Conservation (phyloP, 139 green algal genomes). For the Chlorella sp. region DNA sequence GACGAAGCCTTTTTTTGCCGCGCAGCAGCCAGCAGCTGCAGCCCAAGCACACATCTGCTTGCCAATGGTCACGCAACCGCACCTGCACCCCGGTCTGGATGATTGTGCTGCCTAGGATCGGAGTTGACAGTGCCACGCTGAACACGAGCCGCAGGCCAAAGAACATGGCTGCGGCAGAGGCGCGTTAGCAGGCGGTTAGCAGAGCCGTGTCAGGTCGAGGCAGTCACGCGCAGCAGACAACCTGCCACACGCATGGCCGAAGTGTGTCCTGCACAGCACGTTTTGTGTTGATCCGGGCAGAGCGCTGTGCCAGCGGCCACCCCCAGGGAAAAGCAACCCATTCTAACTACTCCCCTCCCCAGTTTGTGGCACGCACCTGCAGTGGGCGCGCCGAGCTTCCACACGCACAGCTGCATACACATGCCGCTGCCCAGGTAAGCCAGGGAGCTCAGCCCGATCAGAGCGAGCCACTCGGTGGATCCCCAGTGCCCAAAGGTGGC, state of each 20-base stretch:
- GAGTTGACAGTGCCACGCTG: background rate
- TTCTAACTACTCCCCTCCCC: too few relatives aligned
- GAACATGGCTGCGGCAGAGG: background rate
- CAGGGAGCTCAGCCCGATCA: background rate
- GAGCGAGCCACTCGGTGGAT: background rate
- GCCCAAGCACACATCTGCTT: background rate
- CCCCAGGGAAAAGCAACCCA: too few relatives aligned
- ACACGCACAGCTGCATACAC: constrained; percentile 24
- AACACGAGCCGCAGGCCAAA: constrained; percentile 24
- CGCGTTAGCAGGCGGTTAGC: too few relatives aligned
- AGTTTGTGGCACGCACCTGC: too few relatives aligned
- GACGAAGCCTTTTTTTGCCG: too few relatives aligned
- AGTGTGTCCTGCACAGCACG: too few relatives aligned
- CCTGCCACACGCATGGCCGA: too few relatives aligned
- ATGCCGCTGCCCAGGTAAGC: constrained; percentile 18
- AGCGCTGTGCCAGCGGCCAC: too few relatives aligned
- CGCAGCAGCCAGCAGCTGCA: too few relatives aligned
- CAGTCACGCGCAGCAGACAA: too few relatives aligned
- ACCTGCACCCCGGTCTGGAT: constrained; percentile 21
- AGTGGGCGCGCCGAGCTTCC: constrained; percentile 2
- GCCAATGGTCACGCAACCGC: background rate
- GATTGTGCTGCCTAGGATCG: constrained; percentile 8
- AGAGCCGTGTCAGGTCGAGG: too few relatives aligned
- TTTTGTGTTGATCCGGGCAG: too few relatives aligned
- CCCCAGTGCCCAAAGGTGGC: background rate